Percentiles rank a stretch among this genome's conserved stretches.
Evolutionary conservation across 2,329 filamentous ascomycete genomes (phyloP).

Genomic region (Ilyonectria destructans): DNA sequence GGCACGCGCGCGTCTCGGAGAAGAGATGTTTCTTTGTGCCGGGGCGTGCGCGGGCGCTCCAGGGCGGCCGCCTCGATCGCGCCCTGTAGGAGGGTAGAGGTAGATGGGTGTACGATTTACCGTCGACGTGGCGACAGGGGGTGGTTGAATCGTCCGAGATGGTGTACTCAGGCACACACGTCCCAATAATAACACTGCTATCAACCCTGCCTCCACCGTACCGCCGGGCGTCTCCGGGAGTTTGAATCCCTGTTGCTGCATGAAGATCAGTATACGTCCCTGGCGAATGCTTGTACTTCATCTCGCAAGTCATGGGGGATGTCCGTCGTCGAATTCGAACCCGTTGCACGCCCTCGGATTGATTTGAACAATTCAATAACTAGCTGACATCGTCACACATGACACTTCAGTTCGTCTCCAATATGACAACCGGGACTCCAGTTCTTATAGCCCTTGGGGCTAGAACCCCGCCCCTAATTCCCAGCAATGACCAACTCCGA

Average conservation of each 20-base stretch:
- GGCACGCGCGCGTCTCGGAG: background rate
- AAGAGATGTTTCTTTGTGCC: constrained; percentile 17
- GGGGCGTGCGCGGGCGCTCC: constrained; percentile 23
- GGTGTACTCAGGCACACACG: constrained; percentile 9
- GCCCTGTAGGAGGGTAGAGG: constrained; percentile 13
- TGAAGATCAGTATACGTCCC: background rate
- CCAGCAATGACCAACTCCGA: constrained; percentile 36
- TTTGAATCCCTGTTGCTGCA: constrained; percentile 13
- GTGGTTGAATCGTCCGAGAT: constrained; percentile 12
- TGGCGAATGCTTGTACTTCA: constrained; percentile 2
- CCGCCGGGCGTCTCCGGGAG: constrained; percentile 13
- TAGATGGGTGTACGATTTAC: constrained; percentile 12
- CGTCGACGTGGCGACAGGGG: constrained; percentile 16
- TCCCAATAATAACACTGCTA: constrained; percentile 14
- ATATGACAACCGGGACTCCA: constrained; percentile 18
- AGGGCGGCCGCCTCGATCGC: constrained; percentile 19
- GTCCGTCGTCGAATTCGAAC: constrained; percentile 13
- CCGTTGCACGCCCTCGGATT: constrained; percentile 14
- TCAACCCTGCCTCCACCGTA: constrained; percentile 6
- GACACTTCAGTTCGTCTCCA: constrained; percentile 18
- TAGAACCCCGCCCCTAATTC: constrained; percentile 5
- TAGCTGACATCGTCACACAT: constrained; percentile 36
- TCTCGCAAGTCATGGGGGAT: constrained; percentile 5
- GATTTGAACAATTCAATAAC: constrained; percentile 19
- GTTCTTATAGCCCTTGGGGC: background rate